phyloP scores from a whole-genome alignment of 352 stramenopile genomes.

The Phytophthora pisi region DNA sequence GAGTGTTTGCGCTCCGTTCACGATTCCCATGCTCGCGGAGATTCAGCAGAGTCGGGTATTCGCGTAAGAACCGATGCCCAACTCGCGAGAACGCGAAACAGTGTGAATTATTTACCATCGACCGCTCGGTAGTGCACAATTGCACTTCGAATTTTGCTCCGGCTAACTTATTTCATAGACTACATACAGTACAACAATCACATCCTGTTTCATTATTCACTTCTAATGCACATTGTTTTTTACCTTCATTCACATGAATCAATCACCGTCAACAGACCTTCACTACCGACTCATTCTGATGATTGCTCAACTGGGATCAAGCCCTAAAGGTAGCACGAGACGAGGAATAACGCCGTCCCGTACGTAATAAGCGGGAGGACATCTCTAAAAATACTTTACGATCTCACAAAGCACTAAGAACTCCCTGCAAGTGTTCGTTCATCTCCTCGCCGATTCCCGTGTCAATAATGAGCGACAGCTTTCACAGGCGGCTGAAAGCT shows the following conservation, averaged over 20 bases:
- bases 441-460: background rate
- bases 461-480: background rate
- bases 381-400: background rate
- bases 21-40: conserved; percentile 53
- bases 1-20: conserved; percentile 46
- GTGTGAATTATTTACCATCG: conserved; percentile 14
- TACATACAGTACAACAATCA: conserved; percentile 14
- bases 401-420: too few relatives aligned
- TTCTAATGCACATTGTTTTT: conserved; percentile 1
- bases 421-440: too few relatives aligned
- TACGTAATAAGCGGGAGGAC: too few relatives aligned
- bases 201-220: background rate
- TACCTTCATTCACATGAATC: conserved; percentile 19
- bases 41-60: conserved; percentile 71
- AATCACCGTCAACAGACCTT: conserved; percentile 16
- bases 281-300: conserved; percentile 2
- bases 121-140: conserved; percentile 3
- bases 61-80: conserved; percentile 28
- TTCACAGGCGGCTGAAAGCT: background rate
- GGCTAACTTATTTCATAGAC: conserved; percentile 25
- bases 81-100: conserved; percentile 1
- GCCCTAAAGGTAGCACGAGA: background rate
- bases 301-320: conserved; percentile 6
- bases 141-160: conserved; percentile 21
- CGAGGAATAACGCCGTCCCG: background rate